phyloP scores from a whole-genome alignment of 1,139 yeast genomes.

The Yamadazyma diddensiae region DNA sequence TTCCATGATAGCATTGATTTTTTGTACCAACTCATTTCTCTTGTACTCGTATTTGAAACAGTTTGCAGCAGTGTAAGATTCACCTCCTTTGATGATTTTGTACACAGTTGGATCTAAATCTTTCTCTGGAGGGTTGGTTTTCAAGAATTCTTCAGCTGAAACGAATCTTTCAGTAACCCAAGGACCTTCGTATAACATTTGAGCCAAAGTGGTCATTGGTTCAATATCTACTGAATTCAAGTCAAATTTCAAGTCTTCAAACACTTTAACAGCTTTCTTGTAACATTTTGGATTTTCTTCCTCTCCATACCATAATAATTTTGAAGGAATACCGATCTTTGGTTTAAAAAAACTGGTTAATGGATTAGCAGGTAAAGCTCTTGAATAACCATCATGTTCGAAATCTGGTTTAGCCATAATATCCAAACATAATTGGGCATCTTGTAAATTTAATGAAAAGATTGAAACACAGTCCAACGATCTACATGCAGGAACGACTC shows the following conservation, averaged over 20 bases:
- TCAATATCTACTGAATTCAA: slow-evolving; percentile 65
- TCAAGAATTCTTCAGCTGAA: slow-evolving; percentile 72
- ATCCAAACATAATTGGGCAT: slow-evolving; percentile 75
- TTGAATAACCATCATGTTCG: slow-evolving; percentile 76
- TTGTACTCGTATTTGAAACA: slow-evolving; percentile 82
- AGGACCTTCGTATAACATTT: slow-evolving; percentile 92
- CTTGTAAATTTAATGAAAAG: slow-evolving; percentile 71
- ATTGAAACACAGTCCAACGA: slow-evolving; percentile 90
- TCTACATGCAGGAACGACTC: slow-evolving; percentile 97
- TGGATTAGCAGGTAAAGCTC: slow-evolving; percentile 69
- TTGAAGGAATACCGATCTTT: slow-evolving; percentile 69
- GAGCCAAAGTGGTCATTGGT: slow-evolving; percentile 78
- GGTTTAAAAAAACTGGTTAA: slow-evolving; percentile 57
- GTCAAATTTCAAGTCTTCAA: slow-evolving; percentile 51
- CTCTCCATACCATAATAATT: slow-evolving; percentile 79
- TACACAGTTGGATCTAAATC: slow-evolving; percentile 83
- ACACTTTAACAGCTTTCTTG: slow-evolving; percentile 55
- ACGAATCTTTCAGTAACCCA: slow-evolving; percentile 97
- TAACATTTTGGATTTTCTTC: slow-evolving; percentile 69
- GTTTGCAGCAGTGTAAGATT: slow-evolving; percentile 73
- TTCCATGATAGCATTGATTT: slow-evolving; percentile 52
- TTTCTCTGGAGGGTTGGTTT: slow-evolving; percentile 67
- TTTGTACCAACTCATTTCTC: slow-evolving; percentile 71
- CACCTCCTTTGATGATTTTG: slow-evolving; percentile 74
- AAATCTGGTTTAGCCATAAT: slow-evolving; percentile 70